Conservation (phyloP, 1,284 basidiomycete species). For the Heterobasidion irregulare region DNA sequence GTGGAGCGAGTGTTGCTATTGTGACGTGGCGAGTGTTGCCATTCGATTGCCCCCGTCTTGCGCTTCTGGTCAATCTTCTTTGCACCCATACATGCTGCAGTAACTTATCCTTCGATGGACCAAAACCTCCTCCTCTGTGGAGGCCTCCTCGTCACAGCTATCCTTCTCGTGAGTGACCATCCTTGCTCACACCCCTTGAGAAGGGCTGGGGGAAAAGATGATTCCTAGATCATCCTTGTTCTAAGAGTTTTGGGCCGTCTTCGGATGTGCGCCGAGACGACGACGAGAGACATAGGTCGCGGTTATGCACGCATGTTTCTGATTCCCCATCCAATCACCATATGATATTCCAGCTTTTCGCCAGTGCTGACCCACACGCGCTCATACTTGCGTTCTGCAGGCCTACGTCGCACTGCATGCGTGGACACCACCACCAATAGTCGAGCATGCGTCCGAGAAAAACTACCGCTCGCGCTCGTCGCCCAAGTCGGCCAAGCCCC, state of each 20-base stretch:
- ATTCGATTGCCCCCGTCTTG: background rate
- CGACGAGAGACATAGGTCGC: slow-evolving; percentile 55
- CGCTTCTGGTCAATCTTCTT: background rate
- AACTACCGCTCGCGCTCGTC: slow-evolving; percentile 48
- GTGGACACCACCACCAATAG: slow-evolving; percentile 60
- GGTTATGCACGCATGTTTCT: slow-evolving; percentile 23
- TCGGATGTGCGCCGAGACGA: slow-evolving; percentile 43
- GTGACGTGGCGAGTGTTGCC: background rate
- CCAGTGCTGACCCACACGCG: background rate
- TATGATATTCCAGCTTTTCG: background rate
- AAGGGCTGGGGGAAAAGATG: slow-evolving; percentile 40
- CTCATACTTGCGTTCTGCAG: slow-evolving; percentile 27
- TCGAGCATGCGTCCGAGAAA: slow-evolving; percentile 57
- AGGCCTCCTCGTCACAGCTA: background rate
- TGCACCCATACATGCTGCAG: background rate
- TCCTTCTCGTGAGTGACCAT: background rate
- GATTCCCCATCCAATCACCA: slow-evolving; percentile 13
- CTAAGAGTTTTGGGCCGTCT: slow-evolving; percentile 65
- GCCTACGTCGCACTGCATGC: slow-evolving; percentile 53
- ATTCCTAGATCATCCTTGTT: slow-evolving; percentile 79
- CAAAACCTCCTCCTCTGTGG: background rate
- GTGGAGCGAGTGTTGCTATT: too few relatives aligned
- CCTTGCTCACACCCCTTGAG: background rate
- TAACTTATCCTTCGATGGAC: background rate
- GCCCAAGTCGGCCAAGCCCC: slow-evolving; percentile 36